phyloP scores from a whole-genome alignment of 2,329 filamentous ascomycete species.

The Talaromyces marneffei region DNA sequence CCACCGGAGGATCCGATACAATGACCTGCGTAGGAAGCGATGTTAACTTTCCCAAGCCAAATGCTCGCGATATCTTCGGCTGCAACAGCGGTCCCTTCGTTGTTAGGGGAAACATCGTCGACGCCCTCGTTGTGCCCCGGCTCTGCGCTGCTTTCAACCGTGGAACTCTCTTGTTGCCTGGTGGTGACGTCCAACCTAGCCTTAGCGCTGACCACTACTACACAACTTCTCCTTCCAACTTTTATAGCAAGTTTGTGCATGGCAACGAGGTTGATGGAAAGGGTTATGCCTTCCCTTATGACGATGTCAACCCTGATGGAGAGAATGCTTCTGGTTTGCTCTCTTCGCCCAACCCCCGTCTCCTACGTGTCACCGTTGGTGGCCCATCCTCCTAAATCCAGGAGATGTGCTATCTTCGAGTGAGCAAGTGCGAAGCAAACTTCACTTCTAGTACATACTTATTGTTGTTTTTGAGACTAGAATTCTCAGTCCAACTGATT shows the following conservation, averaged over 20 bases:
- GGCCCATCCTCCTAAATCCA: slow-evolving; percentile 23
- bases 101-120: slow-evolving; percentile 36
- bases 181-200: slow-evolving; percentile 45
- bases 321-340: slow-evolving; percentile 50
- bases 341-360: slow-evolving; percentile 41
- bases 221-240: slow-evolving; percentile 36
- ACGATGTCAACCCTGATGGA: slow-evolving; percentile 58
- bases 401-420: neutral
- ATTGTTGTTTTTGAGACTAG: neutral
- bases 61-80: slow-evolving; percentile 45
- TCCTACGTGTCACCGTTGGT: slow-evolving; percentile 47
- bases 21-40: slow-evolving; percentile 42
- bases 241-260: slow-evolving; percentile 52
- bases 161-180: slow-evolving; percentile 43
- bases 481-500: neutral
- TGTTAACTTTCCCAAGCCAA: slow-evolving; percentile 41
- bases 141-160: slow-evolving; percentile 49
- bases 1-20: slow-evolving; percentile 31
- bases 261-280: slow-evolving; percentile 52
- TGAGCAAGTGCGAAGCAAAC: neutral
- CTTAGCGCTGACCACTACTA: slow-evolving; percentile 41
- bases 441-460: neutral
- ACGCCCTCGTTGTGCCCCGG: slow-evolving; percentile 42
- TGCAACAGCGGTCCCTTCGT: slow-evolving; percentile 48
- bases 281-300: slow-evolving; percentile 63